phyloP scores from a whole-genome alignment of 225 moss, liverwort and hornwort species.

The Pleurozium schreberi region DNA sequence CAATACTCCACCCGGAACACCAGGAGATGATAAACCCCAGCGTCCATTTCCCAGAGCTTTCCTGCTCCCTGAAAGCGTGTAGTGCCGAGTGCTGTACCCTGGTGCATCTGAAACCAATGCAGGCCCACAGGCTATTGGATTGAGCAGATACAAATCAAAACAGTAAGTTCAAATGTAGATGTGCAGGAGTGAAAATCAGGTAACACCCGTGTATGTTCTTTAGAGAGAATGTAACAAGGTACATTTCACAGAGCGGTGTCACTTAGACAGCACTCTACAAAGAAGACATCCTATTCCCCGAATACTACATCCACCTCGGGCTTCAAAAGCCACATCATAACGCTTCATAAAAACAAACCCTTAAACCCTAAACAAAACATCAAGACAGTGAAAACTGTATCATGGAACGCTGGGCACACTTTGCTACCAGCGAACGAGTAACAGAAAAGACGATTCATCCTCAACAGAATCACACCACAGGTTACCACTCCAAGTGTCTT shows the following conservation, averaged over 20 bases:
- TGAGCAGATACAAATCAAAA: not conserved
- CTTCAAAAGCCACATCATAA: not conserved
- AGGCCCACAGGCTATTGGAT: not conserved
- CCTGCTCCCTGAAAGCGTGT: not conserved
- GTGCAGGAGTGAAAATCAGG: not conserved
- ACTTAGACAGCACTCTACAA: not conserved
- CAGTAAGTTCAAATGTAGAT: not conserved
- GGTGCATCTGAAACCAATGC: conserved; percentile 2
- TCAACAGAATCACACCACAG: not conserved
- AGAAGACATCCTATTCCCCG: not conserved
- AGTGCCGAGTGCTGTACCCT: not conserved
- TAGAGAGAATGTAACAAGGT: not conserved
- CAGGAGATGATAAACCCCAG: not conserved
- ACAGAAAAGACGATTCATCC: not conserved
- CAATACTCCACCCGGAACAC: not conserved
- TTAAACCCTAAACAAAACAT: not conserved
- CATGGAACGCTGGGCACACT: not conserved
- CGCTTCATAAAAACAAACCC: not conserved
- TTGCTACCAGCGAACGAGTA: not conserved
- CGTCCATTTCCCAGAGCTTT: not conserved
- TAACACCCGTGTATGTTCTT: not conserved
- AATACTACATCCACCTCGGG: not conserved
- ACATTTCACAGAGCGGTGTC: not conserved
- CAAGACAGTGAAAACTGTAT: not conserved
- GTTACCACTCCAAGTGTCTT: not conserved